Evolutionary conservation across 306 rosid genomes (phyloP).

Genomic region (Chamaecrista fasciculata): DNA sequence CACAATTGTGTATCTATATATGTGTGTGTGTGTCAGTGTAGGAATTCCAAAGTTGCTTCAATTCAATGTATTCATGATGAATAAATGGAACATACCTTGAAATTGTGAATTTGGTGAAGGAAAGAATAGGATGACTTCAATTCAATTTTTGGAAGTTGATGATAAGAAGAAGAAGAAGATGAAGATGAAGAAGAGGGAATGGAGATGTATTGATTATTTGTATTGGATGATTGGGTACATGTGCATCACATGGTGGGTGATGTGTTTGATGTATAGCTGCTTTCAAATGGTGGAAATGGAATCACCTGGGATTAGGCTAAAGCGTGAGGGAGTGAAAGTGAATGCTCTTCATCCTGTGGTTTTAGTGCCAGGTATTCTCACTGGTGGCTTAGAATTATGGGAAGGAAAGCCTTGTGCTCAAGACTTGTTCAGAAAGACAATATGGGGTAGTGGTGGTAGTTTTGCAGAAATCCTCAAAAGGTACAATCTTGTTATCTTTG

Average conservation of each 20-base stretch:
- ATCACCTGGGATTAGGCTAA: conserved; percentile 61
- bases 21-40: conserved; percentile 15
- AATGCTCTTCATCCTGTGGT: conserved; percentile 54
- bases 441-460: conserved; percentile 73
- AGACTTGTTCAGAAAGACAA: conserved; percentile 55
- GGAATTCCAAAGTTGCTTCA: conserved; percentile 4
- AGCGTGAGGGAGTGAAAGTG: conserved; percentile 49
- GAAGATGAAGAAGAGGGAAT: conserved; percentile 34
- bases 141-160: conserved; percentile 26
- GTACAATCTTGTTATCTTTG: conserved; percentile 12
- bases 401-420: conserved; percentile 79
- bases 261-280: conserved; percentile 44
- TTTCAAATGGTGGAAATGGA: conserved; percentile 26
- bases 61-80: background rate
- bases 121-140: conserved; percentile 58
- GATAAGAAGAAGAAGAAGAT: conserved; percentile 26
- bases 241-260: conserved; percentile 70
- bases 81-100: too few relatives aligned
- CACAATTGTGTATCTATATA: too few relatives aligned
- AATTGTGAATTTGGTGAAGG: background rate
- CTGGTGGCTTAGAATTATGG: conserved; percentile 72
- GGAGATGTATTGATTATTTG: conserved; percentile 54
- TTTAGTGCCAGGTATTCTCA: conserved; percentile 56
- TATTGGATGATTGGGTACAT: conserved; percentile 64
- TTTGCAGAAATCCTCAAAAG: conserved; percentile 65